Evolutionary conservation across 805 yeast species (phyloP).

Genomic region (Tetrapisispora pingtungensis): DNA sequence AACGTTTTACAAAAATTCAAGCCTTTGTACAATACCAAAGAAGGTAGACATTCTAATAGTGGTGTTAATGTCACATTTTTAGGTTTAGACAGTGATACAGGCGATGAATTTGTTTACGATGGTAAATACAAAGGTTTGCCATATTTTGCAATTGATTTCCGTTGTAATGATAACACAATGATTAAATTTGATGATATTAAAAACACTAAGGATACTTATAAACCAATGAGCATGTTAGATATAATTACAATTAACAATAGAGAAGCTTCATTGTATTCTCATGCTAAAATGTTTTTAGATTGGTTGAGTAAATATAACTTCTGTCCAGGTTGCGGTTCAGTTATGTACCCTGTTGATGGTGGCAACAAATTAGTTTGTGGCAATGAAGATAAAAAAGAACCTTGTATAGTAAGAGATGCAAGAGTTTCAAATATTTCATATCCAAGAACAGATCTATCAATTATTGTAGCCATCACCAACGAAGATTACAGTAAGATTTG

Average conservation of each 20-base stretch:
- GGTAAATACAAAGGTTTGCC: slow-evolving; percentile 50
- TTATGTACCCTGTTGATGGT: slow-evolving; percentile 51
- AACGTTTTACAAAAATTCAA: neutral
- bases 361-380: slow-evolving; percentile 56
- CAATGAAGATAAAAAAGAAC: slow-evolving; percentile 7
- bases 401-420: slow-evolving; percentile 32
- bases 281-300: slow-evolving; percentile 74
- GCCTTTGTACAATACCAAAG: slow-evolving; percentile 7
- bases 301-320: slow-evolving; percentile 67
- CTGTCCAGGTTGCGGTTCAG: slow-evolving; percentile 82
- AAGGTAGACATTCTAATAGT: slow-evolving; percentile 9
- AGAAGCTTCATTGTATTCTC: slow-evolving; percentile 65
- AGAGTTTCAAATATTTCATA: slow-evolving; percentile 68
- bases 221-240: neutral
- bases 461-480: slow-evolving; percentile 71
- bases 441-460: slow-evolving; percentile 88
- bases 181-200: slow-evolving; percentile 1
- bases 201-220: neutral
- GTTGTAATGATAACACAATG: slow-evolving; percentile 1
- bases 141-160: slow-evolving; percentile 51
- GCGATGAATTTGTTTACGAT: slow-evolving; percentile 12
- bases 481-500: slow-evolving; percentile 50
- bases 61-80: slow-evolving; percentile 18
- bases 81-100: slow-evolving; percentile 10
- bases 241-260: slow-evolving; percentile 17